Evolutionary conservation across 2,329 filamentous ascomycete species (phyloP), one percentile per base, ranked within the genome.

Genomic region (Fusarium mangiferae): DNA sequence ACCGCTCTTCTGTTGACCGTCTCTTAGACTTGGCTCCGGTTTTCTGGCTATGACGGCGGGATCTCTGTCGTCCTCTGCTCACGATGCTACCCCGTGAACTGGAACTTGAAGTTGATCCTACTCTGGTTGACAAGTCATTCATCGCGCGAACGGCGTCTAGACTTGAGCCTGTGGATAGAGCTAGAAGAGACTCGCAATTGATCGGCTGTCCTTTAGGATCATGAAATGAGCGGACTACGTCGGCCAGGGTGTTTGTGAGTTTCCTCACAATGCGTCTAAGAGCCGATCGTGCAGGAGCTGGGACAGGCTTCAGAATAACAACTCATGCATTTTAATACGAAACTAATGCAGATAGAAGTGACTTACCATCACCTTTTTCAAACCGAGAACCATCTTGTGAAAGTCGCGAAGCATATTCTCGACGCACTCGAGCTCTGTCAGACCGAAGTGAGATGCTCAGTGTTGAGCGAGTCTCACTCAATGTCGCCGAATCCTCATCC

Each of bases 71-170:
- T 57, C 70, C 73, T 54, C 73, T 70, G 45, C 72, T 78, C 56
- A 69, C 62, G 20, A 71, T 26, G 45, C 75, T 75, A 51, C 57
- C 55, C 58, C 54, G 60, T 46, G 72, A 60, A 41, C 62, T 76
- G 55, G 68, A 55, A 51, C 44, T 76, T 57, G 59, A 38, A n/a
- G 64, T 63, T 42, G 70, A 75, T 39, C 61, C 66, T 36, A 79
- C 78, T 75, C 77, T 82, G 54, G 75, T 64, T 5, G 87, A 88
- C 33, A 89, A 79, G 22, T 83, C 81, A 57, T 86, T 83, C 61
- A 89, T 88, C 13, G 87, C 82, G 62, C 81, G 81, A 67, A 89
- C 83, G 4, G 87, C 85, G 56, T 88, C 85, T n/a, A 82, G 67
- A 33, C 86, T 82, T 0, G 86, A 88, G 7, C 83, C 78, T 65